Evolutionary conservation across 805 yeast species (phyloP).

Genomic region (Kazachstania viticola): DNA sequence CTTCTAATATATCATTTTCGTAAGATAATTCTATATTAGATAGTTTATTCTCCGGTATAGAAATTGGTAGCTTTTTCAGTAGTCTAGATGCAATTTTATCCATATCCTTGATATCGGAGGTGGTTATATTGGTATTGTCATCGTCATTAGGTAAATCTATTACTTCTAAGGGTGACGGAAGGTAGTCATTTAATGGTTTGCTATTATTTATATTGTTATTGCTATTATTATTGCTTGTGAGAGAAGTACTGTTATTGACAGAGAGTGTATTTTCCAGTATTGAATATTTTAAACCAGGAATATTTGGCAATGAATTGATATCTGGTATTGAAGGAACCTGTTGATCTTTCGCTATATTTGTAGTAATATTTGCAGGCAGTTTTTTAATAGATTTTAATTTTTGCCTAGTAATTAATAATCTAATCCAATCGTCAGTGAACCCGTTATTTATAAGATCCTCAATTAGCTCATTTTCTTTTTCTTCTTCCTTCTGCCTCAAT

Average conservation of each 20-base stretch:
- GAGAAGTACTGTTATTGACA: not conserved
- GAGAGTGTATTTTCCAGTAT: slow-evolving; percentile 5
- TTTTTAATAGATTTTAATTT: slow-evolving; percentile 7
- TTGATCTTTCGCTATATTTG: not conserved
- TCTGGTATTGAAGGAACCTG: slow-evolving; percentile 5
- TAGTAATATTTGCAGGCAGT: not conserved
- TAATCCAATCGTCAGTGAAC: slow-evolving; percentile 30
- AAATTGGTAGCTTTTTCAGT: slow-evolving; percentile 31
- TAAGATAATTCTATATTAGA: slow-evolving; percentile 23
- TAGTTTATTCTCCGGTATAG: slow-evolving; percentile 24
- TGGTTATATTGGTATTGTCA: not conserved
- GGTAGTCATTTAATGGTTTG: slow-evolving; percentile 3
- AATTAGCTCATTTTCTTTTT: slow-evolving; percentile 15
- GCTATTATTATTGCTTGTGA: not conserved
- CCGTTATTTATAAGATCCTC: slow-evolving; percentile 24
- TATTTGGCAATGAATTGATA: slow-evolving; percentile 12
- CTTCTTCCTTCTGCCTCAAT: slow-evolving; percentile 4
- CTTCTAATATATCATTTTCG: slow-evolving; percentile 10
- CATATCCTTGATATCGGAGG: not conserved
- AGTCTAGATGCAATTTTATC: slow-evolving; percentile 14
- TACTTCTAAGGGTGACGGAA: slow-evolving; percentile 6
- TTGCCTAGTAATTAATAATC: slow-evolving; percentile 22
- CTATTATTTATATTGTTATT: not conserved
- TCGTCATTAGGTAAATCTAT: not conserved
- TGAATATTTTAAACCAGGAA: slow-evolving; percentile 18